Evolutionary conservation across 2,329 filamentous ascomycete genomes (phyloP).

Genomic region (Mycogone perniciosa): DNA sequence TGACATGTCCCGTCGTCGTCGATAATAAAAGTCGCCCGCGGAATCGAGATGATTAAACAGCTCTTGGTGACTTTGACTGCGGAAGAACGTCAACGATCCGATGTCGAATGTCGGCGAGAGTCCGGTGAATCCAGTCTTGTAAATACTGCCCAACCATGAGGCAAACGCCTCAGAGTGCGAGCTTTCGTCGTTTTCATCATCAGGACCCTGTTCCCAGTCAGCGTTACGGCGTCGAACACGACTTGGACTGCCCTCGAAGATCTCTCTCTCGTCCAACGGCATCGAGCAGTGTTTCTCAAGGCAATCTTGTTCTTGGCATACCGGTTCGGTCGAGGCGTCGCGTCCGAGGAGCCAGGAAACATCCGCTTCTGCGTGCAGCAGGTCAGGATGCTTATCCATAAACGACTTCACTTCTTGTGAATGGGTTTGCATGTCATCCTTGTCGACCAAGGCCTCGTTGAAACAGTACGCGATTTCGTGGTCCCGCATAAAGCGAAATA

Average conservation of each 20-base stretch:
- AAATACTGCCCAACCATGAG: slow-evolving; percentile 33
- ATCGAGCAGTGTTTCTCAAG: not conserved
- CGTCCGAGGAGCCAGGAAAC: slow-evolving; percentile 40
- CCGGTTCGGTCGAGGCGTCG: not conserved
- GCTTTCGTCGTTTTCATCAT: slow-evolving; percentile 14
- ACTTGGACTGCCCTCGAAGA: slow-evolving; percentile 19
- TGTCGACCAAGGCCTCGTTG: slow-evolving; percentile 44
- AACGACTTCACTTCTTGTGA: slow-evolving; percentile 42
- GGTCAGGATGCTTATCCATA: slow-evolving; percentile 36
- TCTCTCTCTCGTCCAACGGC: not conserved
- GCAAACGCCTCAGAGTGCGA: slow-evolving; percentile 25
- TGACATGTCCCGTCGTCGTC: slow-evolving; percentile 41
- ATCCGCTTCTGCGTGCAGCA: slow-evolving; percentile 42
- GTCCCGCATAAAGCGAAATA: slow-evolving; percentile 81
- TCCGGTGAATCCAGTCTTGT: slow-evolving; percentile 44
- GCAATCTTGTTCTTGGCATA: not conserved
- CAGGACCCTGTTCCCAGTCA: slow-evolving; percentile 12
- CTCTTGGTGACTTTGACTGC: slow-evolving; percentile 37
- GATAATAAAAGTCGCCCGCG: slow-evolving; percentile 42
- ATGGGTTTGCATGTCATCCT: slow-evolving; percentile 36
- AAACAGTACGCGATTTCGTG: slow-evolving; percentile 74
- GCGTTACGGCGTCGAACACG: slow-evolving; percentile 5
- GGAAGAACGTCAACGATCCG: slow-evolving; percentile 45
- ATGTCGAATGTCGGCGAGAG: slow-evolving; percentile 51
- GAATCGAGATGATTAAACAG: slow-evolving; percentile 46